A percentile compares a stretch with the other conserved stretches of the same genome.
These are phyloP conservation scores for Fusarium verrucosum DNA, from an alignment of 2,329 filamentous ascomycete species.

Conservation along the genomic window DNA sequence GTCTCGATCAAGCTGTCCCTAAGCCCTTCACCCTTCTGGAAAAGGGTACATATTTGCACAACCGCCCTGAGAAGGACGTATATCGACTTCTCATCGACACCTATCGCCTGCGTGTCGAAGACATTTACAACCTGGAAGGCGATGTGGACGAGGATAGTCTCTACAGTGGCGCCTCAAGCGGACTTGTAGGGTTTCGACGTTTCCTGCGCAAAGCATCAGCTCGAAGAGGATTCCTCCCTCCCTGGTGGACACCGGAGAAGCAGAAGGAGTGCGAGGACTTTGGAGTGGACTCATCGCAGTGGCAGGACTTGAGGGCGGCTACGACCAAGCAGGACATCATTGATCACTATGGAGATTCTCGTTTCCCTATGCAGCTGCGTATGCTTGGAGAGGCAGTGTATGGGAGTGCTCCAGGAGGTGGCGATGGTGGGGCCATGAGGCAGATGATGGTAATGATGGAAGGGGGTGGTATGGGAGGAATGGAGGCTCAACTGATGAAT, in stretches of 20 bases:
- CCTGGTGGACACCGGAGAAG: slow-evolving; percentile 57
- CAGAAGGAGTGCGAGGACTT: slow-evolving; percentile 50
- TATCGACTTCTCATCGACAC: slow-evolving; percentile 58
- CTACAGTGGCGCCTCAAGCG: slow-evolving; percentile 39
- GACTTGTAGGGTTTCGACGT: slow-evolving; percentile 47
- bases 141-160: slow-evolving; percentile 43
- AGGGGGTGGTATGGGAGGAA: background rate
- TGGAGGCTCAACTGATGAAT: slow-evolving; percentile 1
- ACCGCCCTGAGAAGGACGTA: slow-evolving; percentile 54
- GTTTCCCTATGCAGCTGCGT: slow-evolving; percentile 61
- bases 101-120: slow-evolving; percentile 58
- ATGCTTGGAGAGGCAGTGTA: slow-evolving; percentile 57
- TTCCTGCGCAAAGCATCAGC: slow-evolving; percentile 48
- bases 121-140: slow-evolving; percentile 46
- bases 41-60: slow-evolving; percentile 54
- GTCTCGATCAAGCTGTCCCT: slow-evolving; percentile 44
- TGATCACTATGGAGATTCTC: slow-evolving; percentile 54
- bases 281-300: slow-evolving; percentile 44
- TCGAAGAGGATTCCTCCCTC: slow-evolving; percentile 50
- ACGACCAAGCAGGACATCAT: slow-evolving; percentile 51
- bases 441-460: slow-evolving; percentile 41
- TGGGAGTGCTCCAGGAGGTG: slow-evolving; percentile 45
- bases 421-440: slow-evolving; percentile 40
- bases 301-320: slow-evolving; percentile 33
- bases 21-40: slow-evolving; percentile 55